These are phyloP conservation scores for Delonix regia DNA, from an alignment of 306 rosid species.

Conservation along the genomic window DNA sequence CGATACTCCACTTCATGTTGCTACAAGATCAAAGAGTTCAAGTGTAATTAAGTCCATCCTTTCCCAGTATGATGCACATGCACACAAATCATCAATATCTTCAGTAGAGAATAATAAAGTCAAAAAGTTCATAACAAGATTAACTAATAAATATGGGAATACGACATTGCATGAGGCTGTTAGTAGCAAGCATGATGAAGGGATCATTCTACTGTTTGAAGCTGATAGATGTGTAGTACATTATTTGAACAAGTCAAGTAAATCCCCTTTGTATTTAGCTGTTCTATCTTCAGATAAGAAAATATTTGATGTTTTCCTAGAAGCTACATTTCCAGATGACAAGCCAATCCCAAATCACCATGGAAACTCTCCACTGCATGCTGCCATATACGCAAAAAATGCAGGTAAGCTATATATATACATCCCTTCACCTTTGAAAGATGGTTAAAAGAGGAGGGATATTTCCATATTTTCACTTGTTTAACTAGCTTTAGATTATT, in stretches of 20 bases:
- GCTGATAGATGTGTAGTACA: not conserved
- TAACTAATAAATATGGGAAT: not conserved
- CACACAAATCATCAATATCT: too few species aligned
- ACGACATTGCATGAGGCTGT: not conserved
- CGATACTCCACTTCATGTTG: conserved; percentile 39
- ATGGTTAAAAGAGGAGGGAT: too few species aligned
- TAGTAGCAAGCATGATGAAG: not conserved
- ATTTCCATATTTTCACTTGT: too few species aligned
- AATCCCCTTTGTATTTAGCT: not conserved
- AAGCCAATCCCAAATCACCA: not conserved
- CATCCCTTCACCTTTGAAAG: too few species aligned
- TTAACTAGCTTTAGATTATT: too few species aligned
- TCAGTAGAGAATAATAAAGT: not conserved
- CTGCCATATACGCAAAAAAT: too few species aligned
- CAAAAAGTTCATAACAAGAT: not conserved
- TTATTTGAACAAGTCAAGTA: not conserved
- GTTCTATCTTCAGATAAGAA: too few species aligned
- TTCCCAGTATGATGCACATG: not conserved
- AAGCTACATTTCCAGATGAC: not conserved
- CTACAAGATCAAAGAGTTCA: not conserved
- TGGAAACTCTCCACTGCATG: not conserved
- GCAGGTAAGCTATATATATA: too few species aligned
- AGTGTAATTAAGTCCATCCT: not conserved
- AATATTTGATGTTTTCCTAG: too few species aligned
- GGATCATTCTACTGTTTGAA: not conserved